A percentile compares a stretch with the other conserved stretches of the same genome.
These are phyloP conservation scores for Domatiomyces globalis DNA, from an alignment of 2,329 filamentous ascomycete species.

Conservation along the genomic window DNA sequence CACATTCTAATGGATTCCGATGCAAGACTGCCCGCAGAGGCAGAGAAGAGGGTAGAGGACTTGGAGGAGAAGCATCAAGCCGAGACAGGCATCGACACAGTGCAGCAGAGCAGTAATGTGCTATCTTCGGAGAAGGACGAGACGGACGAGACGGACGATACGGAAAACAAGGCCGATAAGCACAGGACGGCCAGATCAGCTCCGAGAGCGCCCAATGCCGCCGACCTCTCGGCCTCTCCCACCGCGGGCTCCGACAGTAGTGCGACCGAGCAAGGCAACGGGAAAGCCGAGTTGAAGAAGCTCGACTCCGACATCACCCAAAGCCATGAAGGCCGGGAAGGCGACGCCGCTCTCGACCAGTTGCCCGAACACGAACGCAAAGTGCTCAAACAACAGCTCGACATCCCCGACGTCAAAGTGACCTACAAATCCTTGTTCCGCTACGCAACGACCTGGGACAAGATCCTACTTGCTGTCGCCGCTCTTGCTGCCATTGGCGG, in stretches of 20 bases:
- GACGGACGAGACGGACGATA: constrained; percentile 4
- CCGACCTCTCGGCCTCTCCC: constrained; percentile 6
- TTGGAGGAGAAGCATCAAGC: constrained; percentile 15
- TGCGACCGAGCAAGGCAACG: neutral
- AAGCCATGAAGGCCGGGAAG: constrained; percentile 23
- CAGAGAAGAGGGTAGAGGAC: neutral
- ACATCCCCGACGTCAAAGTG: constrained; percentile 49
- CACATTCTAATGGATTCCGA: neutral
- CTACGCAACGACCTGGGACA: constrained; percentile 53
- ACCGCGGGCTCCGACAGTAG: constrained; percentile 7
- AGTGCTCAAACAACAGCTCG: constrained; percentile 54
- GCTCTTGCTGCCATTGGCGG: constrained; percentile 53
- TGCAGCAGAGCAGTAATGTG: constrained; percentile 1
- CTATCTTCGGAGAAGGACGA: neutral
- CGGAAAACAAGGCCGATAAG: constrained; percentile 4
- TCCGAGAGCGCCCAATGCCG: constrained; percentile 4
- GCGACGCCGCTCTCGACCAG: constrained; percentile 44
- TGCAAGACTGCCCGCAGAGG: neutral
- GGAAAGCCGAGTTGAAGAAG: constrained; percentile 12
- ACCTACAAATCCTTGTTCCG: constrained; percentile 54
- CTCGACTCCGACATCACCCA: constrained; percentile 18
- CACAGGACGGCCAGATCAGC: constrained; percentile 6
- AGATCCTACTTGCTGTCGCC: constrained; percentile 49
- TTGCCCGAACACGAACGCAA: constrained; percentile 51
- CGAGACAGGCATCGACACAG: constrained; percentile 9